A percentile compares a stretch with the other conserved stretches of the same genome.
Evolutionary conservation across 345 rosid genomes (phyloP).

Genomic region (Diplotaxis tenuifolia): DNA sequence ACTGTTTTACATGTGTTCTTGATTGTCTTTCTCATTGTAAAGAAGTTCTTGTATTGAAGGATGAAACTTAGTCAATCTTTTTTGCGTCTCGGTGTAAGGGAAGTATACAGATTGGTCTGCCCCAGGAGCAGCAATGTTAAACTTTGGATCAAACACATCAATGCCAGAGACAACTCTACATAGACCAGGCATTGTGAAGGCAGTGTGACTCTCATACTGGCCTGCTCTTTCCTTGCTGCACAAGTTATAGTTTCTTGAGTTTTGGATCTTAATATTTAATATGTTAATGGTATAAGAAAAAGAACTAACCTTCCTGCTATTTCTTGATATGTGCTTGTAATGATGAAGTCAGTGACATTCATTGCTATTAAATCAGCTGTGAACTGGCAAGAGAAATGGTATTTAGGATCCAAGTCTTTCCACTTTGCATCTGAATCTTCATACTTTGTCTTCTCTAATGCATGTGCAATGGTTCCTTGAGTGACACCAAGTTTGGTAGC

Average conservation of each 20-base stretch:
- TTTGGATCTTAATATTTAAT: conserved; percentile 5
- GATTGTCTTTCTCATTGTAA: conserved; percentile 59
- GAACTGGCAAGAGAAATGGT: conserved; percentile 93
- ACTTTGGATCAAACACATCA: conserved; percentile 87
- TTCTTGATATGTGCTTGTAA: conserved; percentile 92
- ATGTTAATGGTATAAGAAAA: not conserved
- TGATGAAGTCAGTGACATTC: conserved; percentile 82
- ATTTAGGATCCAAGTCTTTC: conserved; percentile 81
- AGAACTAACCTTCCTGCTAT: conserved; percentile 80
- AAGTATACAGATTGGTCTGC: conserved; percentile 97
- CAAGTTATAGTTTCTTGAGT: not conserved
- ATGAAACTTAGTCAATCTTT: conserved; percentile 53
- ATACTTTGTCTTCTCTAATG: conserved; percentile 87
- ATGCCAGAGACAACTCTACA: conserved; percentile 85
- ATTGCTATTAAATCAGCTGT: conserved; percentile 83
- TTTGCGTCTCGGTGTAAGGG: conserved; percentile 57
- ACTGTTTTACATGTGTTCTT: conserved; percentile 66
- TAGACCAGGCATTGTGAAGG: conserved; percentile 92
- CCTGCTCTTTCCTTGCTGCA: conserved; percentile 74
- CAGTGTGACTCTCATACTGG: conserved; percentile 83
- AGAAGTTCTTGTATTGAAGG: conserved; percentile 78
- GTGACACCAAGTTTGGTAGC: conserved; percentile 76
- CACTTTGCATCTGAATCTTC: conserved; percentile 88
- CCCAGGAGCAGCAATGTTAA: conserved; percentile 91
- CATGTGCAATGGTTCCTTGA: conserved; percentile 92